Evolutionary conservation across 2,329 filamentous ascomycete species (phyloP).

Genomic region (Diaporthe ampelina): DNA sequence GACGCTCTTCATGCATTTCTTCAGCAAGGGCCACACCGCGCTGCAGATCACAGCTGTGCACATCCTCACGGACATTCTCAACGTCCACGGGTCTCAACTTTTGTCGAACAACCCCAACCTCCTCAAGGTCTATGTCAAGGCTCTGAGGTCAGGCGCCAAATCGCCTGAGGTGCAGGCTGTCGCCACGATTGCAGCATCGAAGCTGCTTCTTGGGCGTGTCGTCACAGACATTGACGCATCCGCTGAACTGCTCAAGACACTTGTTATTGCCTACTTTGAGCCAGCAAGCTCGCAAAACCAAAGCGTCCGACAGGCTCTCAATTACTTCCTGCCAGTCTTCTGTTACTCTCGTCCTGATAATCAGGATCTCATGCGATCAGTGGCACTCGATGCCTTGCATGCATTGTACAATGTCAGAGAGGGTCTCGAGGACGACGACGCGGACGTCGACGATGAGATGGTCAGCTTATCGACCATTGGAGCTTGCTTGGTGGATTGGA

Average conservation of each 20-base stretch:
- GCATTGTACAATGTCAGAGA: constrained; percentile 81
- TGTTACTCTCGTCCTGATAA: constrained; percentile 88
- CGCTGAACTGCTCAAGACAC: constrained; percentile 83
- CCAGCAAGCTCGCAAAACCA: constrained; percentile 85
- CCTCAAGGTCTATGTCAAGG: constrained; percentile 87
- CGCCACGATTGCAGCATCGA: constrained; percentile 85
- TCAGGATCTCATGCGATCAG: constrained; percentile 82
- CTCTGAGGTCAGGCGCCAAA: constrained; percentile 79
- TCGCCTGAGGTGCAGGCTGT: constrained; percentile 83
- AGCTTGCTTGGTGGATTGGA: constrained; percentile 92
- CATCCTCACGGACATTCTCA: constrained; percentile 92
- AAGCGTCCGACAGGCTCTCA: constrained; percentile 85
- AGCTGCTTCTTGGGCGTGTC: constrained; percentile 85
- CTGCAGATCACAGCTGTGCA: constrained; percentile 92
- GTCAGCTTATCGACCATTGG: constrained; percentile 83
- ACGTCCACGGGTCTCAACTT: constrained; percentile 87
- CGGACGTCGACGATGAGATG: constrained; percentile 82
- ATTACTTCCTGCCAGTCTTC: constrained; percentile 96
- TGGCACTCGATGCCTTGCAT: constrained; percentile 82
- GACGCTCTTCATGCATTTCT: constrained; percentile 94
- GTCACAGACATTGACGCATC: constrained; percentile 78
- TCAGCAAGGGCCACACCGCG: constrained; percentile 89
- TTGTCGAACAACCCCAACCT: constrained; percentile 77
- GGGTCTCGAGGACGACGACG: constrained; percentile 80
- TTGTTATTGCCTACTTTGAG: constrained; percentile 91